These are phyloP conservation scores for Cladosporium sp. DNA, from an alignment of 2,329 filamentous ascomycete genomes.

Conservation along the genomic window DNA sequence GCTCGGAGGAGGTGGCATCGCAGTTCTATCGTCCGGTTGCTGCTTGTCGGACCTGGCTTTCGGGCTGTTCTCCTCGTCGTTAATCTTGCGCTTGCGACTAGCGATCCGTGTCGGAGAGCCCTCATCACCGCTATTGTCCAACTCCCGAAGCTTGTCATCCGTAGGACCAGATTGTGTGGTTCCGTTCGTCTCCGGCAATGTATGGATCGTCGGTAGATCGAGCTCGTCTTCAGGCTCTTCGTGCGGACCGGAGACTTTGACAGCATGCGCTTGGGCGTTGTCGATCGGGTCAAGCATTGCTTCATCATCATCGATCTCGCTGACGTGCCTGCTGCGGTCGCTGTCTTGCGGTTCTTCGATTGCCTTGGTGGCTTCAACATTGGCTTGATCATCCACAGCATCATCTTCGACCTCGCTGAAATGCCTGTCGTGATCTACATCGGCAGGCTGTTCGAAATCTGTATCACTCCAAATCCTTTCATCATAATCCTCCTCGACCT, in stretches of 20 bases:
- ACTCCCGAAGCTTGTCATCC: neutral
- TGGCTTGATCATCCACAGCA: neutral
- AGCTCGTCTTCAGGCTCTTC: slow-evolving; percentile 9
- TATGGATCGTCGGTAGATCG: neutral
- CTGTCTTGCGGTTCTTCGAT: neutral
- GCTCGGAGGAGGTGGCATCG: slow-evolving; percentile 8
- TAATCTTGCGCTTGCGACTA: neutral
- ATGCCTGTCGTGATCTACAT: slow-evolving; percentile 2
- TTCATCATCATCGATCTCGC: neutral
- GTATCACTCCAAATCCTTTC: slow-evolving; percentile 10
- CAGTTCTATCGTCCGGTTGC: neutral
- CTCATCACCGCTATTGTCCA: slow-evolving; percentile 9
- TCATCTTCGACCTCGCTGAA: slow-evolving; percentile 12
- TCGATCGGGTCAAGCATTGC: neutral
- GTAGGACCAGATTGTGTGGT: neutral
- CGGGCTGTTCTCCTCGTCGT: neutral
- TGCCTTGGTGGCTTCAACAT: neutral
- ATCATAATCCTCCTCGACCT: neutral
- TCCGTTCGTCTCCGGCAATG: neutral
- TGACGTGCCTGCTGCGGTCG: neutral
- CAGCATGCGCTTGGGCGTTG: neutral
- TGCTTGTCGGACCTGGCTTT: neutral
- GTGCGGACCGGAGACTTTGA: neutral
- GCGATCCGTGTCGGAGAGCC: neutral
- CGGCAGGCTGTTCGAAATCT: slow-evolving; percentile 11